Evolutionary conservation across 2,329 filamentous ascomycete genomes (phyloP).

Genomic region (Epichloe uncinata): DNA sequence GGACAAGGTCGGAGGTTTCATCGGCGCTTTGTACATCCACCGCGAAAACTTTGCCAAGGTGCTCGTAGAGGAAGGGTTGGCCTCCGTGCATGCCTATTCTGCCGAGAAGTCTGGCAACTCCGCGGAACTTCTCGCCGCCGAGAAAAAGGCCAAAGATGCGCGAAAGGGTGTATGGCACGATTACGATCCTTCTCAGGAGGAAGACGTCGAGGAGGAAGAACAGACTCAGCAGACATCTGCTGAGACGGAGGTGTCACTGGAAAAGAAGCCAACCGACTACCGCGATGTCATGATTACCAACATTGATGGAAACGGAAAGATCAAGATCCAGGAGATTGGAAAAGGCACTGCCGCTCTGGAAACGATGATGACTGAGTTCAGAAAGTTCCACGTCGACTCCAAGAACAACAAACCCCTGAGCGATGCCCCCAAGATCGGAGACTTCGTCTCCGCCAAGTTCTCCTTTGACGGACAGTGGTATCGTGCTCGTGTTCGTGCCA

Average conservation of each 20-base stretch:
- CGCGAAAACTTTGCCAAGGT: constrained; percentile 92
- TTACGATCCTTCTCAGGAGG: constrained; percentile 84
- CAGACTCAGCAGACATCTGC: constrained; percentile 37
- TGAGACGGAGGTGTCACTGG: constrained; percentile 36
- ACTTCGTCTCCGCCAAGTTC: constrained; percentile 85
- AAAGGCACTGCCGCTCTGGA: constrained; percentile 75
- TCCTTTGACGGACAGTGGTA: constrained; percentile 88
- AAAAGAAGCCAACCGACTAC: constrained; percentile 69
- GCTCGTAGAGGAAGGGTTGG: constrained; percentile 85
- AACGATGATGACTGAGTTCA: constrained; percentile 81
- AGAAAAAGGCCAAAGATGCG: constrained; percentile 78
- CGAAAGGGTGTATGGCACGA: constrained; percentile 85
- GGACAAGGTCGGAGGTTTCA: constrained; percentile 96
- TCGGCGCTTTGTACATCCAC: constrained; percentile 85
- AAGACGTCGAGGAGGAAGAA: constrained; percentile 40
- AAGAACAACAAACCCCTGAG: constrained; percentile 63
- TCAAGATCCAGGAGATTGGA: constrained; percentile 88
- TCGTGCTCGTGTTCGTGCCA: constrained; percentile 77
- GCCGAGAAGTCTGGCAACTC: constrained; percentile 91
- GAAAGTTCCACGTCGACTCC: constrained; percentile 76
- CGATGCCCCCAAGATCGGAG: constrained; percentile 75
- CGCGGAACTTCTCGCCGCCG: constrained; percentile 73
- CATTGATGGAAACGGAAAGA: constrained; percentile 64
- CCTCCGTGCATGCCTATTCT: constrained; percentile 85
- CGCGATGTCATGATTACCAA: constrained; percentile 88